Percentiles rank a stretch among this genome's conserved stretches.
phyloP scores from a whole-genome alignment of 2,329 filamentous ascomycete species.

The Geoglossum cookeanum region DNA sequence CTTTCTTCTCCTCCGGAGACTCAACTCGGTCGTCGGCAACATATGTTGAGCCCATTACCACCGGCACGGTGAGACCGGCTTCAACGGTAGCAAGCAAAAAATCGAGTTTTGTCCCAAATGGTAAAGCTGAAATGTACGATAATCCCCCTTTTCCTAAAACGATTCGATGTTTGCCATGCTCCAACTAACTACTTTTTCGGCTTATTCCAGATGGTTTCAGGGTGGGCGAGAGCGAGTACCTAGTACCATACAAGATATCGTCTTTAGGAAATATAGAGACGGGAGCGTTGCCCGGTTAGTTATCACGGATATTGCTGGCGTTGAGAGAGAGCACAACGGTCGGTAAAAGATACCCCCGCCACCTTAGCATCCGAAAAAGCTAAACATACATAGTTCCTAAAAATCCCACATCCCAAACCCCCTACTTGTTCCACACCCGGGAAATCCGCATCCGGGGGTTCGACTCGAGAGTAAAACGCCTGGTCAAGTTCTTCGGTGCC shows the following conservation, averaged over 20 bases:
- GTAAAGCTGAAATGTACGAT: neutral
- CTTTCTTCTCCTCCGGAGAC: too few species aligned
- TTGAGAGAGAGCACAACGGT: neutral
- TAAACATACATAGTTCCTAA: neutral
- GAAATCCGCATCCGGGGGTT: neutral
- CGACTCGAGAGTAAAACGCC: neutral
- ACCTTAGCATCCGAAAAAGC: neutral
- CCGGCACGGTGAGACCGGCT: neutral
- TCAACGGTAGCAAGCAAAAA: neutral
- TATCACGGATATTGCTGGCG: neutral
- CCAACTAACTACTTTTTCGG: neutral
- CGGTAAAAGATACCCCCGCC: neutral
- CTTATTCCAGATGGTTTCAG: neutral
- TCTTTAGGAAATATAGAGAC: neutral
- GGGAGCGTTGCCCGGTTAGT: neutral
- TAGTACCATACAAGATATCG: neutral
- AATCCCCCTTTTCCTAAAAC: neutral
- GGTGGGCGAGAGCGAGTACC: neutral
- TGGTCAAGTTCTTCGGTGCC: neutral
- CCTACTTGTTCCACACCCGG: neutral
- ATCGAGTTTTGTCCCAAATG: neutral
- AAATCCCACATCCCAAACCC: neutral
- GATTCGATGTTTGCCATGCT: neutral
- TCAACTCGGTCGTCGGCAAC: too few species aligned
- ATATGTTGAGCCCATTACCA: neutral